A percentile compares a stretch with the other conserved stretches of the same genome.
Evolutionary conservation across 108 stramenopile species (phyloP).

Genomic region (Fistulifera pelliculosa): DNA sequence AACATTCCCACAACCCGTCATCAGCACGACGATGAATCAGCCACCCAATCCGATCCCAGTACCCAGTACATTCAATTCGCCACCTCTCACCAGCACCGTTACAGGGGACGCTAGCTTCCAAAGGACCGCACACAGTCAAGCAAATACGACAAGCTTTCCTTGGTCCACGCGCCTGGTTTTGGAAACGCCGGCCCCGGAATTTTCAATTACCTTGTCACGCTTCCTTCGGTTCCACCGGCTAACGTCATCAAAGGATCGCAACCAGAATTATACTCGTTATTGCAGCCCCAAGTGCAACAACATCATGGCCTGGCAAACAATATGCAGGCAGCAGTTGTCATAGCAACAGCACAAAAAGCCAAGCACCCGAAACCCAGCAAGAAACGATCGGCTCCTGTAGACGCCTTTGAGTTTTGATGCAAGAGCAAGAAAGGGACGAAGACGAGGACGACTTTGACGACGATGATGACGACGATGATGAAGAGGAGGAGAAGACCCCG

Average conservation of each 20-base stretch:
- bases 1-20: too few species aligned
- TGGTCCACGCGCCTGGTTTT: background rate
- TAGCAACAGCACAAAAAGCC: constrained; percentile 3
- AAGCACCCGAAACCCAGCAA: constrained; percentile 1
- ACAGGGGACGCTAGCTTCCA: too few species aligned
- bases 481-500: background rate
- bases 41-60: too few species aligned
- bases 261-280: too few species aligned
- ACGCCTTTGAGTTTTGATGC: background rate
- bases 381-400: background rate
- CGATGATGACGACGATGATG: too few species aligned
- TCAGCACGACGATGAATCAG: too few species aligned
- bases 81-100: too few species aligned
- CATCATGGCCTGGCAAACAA: background rate
- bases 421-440: background rate
- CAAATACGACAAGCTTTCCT: too few species aligned
- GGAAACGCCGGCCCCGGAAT: background rate
- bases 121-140: too few species aligned
- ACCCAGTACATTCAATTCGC: too few species aligned
- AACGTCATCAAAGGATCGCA: background rate
- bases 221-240: background rate
- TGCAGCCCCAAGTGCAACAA: too few species aligned
- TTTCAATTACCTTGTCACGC: background rate
- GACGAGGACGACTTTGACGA: background rate
- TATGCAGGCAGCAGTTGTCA: background rate